Percentiles rank a stretch among this genome's conserved stretches.
phyloP scores from a whole-genome alignment of 139 green algal species.

The Coccomyxa sp. region DNA sequence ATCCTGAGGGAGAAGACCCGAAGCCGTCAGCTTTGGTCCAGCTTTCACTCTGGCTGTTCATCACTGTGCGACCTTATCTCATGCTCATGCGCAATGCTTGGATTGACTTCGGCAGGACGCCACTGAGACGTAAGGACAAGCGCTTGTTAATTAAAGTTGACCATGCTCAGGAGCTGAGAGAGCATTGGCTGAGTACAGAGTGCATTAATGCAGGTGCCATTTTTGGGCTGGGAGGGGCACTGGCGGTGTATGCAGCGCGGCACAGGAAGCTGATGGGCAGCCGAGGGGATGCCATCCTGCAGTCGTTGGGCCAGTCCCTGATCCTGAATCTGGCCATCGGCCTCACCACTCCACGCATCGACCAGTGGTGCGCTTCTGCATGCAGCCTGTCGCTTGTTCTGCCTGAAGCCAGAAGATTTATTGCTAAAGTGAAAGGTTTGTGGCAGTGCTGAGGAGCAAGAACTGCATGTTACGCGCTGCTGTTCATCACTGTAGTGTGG shows the following conservation, averaged over 20 bases:
- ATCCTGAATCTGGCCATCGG: conserved; percentile 9
- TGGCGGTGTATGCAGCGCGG: conserved; percentile 20
- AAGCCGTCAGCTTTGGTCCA: no score
- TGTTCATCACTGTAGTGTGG: not conserved
- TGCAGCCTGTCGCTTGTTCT: not conserved
- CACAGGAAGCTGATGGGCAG: conserved; percentile 14
- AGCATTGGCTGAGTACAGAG: no score
- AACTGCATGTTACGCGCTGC: not conserved
- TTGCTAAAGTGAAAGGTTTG: no score
- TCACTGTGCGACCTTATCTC: no score
- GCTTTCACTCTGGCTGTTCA: no score
- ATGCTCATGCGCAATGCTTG: no score
- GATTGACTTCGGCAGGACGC: no score
- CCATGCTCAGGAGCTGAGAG: no score
- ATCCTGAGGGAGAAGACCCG: no score
- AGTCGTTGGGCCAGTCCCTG: not conserved
- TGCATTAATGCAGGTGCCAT: conserved; percentile 18
- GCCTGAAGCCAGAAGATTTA: no score
- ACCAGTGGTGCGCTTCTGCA: conserved; percentile 7
- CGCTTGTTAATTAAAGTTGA: no score
- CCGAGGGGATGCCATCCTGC: not conserved
- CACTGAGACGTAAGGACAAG: no score
- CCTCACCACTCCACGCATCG: not conserved
- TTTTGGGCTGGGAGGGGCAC: conserved; percentile 33
- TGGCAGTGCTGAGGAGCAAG: not conserved